A percentile compares a stretch with the other conserved stretches of the same genome.
Evolutionary conservation across 305 asterid genomes (phyloP).

Genomic region (Rubia peregrina): DNA sequence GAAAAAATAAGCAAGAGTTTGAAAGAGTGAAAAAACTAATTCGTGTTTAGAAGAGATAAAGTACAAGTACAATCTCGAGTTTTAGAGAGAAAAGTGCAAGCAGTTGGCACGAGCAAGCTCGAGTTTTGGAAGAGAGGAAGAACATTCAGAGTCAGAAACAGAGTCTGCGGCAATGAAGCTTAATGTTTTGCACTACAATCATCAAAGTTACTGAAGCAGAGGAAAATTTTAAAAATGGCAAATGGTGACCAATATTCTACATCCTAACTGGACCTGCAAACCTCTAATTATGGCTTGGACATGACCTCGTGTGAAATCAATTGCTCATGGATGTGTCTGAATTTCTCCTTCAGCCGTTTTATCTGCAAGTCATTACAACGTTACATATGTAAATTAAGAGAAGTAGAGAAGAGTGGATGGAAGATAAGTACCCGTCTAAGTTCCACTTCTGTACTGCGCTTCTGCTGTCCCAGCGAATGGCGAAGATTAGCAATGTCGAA

Average conservation of each 20-base stretch:
- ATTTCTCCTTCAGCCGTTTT: conserved; percentile 77
- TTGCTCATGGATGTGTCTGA: conserved; percentile 67
- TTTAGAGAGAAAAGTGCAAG: too few relatives aligned
- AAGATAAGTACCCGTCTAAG: conserved; percentile 52
- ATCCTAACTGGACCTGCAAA: background rate
- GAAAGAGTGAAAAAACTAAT: too few relatives aligned
- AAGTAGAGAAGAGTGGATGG: background rate
- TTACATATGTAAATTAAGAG: conserved; percentile 8
- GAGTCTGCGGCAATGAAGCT: background rate
- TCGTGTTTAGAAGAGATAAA: background rate
- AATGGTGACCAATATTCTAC: too few relatives aligned
- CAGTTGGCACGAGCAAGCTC: background rate
- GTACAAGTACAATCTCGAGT: too few relatives aligned
- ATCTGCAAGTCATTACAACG: conserved; percentile 40
- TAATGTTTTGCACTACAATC: background rate
- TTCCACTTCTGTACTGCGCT: conserved; percentile 78
- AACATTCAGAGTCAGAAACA: background rate
- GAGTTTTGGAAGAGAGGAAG: too few relatives aligned
- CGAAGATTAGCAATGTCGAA: conserved; percentile 70
- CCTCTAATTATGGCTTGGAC: conserved; percentile 23
- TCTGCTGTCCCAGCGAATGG: conserved; percentile 72
- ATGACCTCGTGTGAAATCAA: conserved; percentile 43
- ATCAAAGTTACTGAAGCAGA: background rate
- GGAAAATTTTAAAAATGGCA: too few relatives aligned
- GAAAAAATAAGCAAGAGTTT: too few relatives aligned